A percentile compares a stretch with the other conserved stretches of the same genome.
These are phyloP conservation scores for Colletotrichum ledebouriae DNA, from an alignment of 2,329 filamentous ascomycete species.

Conservation along the genomic window DNA sequence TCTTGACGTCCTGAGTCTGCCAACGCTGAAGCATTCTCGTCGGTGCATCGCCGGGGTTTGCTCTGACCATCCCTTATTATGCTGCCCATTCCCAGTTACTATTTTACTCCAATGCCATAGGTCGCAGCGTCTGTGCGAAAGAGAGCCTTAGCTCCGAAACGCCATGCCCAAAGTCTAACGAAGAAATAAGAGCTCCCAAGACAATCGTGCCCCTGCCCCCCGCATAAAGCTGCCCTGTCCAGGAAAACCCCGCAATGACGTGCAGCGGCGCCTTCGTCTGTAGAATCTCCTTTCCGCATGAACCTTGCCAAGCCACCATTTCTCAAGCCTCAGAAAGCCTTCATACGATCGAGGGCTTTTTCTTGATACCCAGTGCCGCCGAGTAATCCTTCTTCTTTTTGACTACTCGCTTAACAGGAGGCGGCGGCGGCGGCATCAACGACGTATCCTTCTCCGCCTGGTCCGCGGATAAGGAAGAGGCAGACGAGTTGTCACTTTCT, in stretches of 20 bases:
- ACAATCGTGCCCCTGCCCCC: not conserved
- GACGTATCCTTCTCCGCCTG: constrained; percentile 50
- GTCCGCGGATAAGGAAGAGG: constrained; percentile 37
- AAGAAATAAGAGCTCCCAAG: not conserved
- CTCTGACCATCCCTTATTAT: no score
- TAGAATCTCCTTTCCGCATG: no score
- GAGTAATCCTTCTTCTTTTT: constrained; percentile 91
- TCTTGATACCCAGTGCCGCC: constrained; percentile 86
- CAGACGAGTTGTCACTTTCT: constrained; percentile 20
- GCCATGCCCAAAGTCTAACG: constrained; percentile 7
- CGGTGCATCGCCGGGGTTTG: not conserved
- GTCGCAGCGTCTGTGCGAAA: constrained; percentile 8
- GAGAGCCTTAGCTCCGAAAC: constrained; percentile 4
- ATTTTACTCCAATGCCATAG: constrained; percentile 1
- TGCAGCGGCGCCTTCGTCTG: not conserved
- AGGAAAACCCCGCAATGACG: not conserved
- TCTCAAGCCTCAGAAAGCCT: not conserved
- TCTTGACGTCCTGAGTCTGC: constrained; percentile 13
- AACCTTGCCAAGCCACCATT: not conserved
- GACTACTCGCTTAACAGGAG: constrained; percentile 79
- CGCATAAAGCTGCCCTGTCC: not conserved
- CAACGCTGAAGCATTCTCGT: not conserved
- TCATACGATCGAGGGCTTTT: constrained; percentile 74
- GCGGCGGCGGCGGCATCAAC: constrained; percentile 61
- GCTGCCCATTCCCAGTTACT: not conserved